Percentiles rank a stretch among this genome's conserved stretches.
Conservation (phyloP, 2,329 filamentous ascomycete species). For the Aurifilum marmelostoma region DNA sequence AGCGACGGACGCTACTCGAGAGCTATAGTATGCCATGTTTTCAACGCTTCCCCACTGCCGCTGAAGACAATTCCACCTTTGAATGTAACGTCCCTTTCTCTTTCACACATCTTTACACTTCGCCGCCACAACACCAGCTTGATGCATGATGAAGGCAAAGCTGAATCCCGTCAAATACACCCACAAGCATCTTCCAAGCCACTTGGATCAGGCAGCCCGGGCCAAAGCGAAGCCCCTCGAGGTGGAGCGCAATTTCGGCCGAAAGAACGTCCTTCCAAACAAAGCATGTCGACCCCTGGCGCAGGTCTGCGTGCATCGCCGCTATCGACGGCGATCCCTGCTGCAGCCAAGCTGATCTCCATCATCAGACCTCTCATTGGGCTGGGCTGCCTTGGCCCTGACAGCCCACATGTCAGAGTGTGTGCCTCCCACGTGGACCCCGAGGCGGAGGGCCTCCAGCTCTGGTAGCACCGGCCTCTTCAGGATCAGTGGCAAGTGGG, state of each 20-base stretch:
- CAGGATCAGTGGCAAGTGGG: background rate
- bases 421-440: background rate
- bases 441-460: background rate
- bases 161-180: background rate
- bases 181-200: too few species aligned
- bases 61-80: background rate
- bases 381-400: background rate
- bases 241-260: constrained; percentile 13
- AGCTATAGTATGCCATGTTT: background rate
- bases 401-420: background rate
- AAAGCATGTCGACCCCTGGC: background rate
- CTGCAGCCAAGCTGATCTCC: background rate
- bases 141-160: background rate
- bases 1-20: background rate
- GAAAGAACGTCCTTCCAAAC: constrained; percentile 13
- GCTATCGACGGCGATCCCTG: background rate
- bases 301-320: constrained; percentile 12
- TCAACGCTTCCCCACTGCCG: background rate
- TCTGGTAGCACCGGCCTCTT: background rate
- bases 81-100: background rate
- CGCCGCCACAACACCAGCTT: background rate
- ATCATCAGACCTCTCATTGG: constrained; percentile 11
- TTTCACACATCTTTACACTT: background rate
- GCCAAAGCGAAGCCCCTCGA: background rate
- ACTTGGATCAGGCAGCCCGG: constrained; percentile 10